Evolutionary conservation across 2,329 filamentous ascomycete species (phyloP).

Genomic region (Calcarisporium arbuscula): DNA sequence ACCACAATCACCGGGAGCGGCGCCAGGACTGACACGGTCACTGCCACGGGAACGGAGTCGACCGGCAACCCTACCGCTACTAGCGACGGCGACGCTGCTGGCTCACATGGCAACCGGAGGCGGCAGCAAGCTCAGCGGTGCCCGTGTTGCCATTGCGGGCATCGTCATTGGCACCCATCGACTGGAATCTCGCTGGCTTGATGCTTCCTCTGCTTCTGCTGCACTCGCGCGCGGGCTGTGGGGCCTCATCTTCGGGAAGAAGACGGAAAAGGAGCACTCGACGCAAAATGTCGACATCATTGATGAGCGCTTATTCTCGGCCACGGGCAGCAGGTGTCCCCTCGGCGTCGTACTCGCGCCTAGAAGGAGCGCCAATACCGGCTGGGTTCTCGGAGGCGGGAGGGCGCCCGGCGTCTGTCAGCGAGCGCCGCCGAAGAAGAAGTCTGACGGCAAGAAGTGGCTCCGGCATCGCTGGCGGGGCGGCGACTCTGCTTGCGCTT

Average conservation of each 20-base stretch:
- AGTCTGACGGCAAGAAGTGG: constrained; percentile 43
- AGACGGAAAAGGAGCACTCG: constrained; percentile 45
- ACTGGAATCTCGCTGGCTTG: constrained; percentile 60
- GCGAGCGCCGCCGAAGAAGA: constrained; percentile 44
- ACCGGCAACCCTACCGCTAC: constrained; percentile 39
- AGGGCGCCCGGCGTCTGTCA: constrained; percentile 30
- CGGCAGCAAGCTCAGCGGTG: constrained; percentile 32
- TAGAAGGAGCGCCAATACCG: constrained; percentile 49
- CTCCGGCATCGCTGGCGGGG: constrained; percentile 45
- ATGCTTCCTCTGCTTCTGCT: constrained; percentile 68
- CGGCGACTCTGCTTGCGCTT: constrained; percentile 46
- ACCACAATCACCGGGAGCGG: constrained; percentile 49
- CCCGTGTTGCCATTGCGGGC: constrained; percentile 71
- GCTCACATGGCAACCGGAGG: constrained; percentile 27
- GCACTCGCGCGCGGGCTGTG: constrained; percentile 58
- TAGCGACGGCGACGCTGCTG: constrained; percentile 38
- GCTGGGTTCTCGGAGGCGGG: constrained; percentile 51
- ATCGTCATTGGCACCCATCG: constrained; percentile 76
- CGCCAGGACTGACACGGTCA: constrained; percentile 39
- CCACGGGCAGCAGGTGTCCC: constrained; percentile 31
- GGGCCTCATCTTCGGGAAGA: constrained; percentile 57
- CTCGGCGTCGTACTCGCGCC: constrained; percentile 36
- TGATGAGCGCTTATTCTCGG: constrained; percentile 55
- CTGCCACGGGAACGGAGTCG: constrained; percentile 26
- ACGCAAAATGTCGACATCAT: constrained; percentile 55